A percentile compares a stretch with the other conserved stretches of the same genome.
Conservation (phyloP, 2,329 filamentous ascomycete genomes). For the Aspergillus ruber region DNA sequence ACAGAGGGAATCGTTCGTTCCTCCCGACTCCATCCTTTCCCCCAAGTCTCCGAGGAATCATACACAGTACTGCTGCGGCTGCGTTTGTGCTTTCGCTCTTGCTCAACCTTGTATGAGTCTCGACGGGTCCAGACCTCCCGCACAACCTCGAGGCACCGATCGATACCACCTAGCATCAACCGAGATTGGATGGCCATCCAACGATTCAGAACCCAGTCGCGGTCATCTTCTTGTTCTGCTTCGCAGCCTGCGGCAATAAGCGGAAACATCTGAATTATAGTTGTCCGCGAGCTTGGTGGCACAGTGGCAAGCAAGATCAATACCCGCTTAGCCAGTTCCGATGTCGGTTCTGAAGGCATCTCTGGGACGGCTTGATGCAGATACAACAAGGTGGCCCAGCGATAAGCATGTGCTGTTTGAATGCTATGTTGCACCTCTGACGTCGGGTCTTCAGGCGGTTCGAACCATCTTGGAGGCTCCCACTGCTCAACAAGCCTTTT, state of each 20-base stretch:
- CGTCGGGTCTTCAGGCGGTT: conserved; percentile 57
- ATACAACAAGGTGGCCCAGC: conserved; percentile 60
- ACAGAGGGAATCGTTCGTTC: conserved; percentile 6
- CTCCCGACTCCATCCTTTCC: conserved; percentile 8
- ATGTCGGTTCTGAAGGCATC: conserved; percentile 53
- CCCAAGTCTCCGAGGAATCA: conserved; percentile 21
- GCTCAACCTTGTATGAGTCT: conserved; percentile 47
- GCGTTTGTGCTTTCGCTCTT: conserved; percentile 18
- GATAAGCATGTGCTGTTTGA: conserved; percentile 61
- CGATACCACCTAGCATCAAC: conserved; percentile 62
- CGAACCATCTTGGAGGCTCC: conserved; percentile 53
- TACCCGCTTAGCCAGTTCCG: conserved; percentile 56
- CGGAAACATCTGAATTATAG: conserved; percentile 65
- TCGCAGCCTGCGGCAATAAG: conserved; percentile 63
- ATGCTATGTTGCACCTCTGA: conserved; percentile 58
- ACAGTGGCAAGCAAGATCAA: conserved; percentile 58
- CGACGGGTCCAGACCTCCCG: conserved; percentile 61
- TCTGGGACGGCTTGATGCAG: conserved; percentile 64
- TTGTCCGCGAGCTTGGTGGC: conserved; percentile 54
- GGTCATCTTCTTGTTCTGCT: conserved; percentile 52
- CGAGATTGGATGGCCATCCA: conserved; percentile 57
- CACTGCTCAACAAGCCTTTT: conserved; percentile 57
- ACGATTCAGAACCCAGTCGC: conserved; percentile 57
- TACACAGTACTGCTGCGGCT: conserved; percentile 8
- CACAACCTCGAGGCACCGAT: conserved; percentile 58